Evolutionary conservation across 768 basidiomycete genomes (phyloP), one percentile per base, ranked within the genome.

Genomic region (Pleurotus tuber-regium): DNA sequence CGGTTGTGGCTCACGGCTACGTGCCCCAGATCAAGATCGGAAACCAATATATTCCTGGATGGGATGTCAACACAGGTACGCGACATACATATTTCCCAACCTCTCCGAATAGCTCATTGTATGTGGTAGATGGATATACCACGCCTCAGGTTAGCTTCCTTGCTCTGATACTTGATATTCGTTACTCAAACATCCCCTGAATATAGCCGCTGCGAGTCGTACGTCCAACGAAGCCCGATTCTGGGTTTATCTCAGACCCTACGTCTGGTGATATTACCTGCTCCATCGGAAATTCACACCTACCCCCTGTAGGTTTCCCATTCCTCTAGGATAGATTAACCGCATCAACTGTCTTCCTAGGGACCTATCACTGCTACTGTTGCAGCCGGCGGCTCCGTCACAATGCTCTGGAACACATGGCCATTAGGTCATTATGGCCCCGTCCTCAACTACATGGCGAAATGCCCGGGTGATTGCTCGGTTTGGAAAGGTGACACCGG

Each of bases 391-490:
- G 63, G 62, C 7, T 68, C 66, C 12, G 65, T 71, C 9, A 55
- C 60, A 19, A 62, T 68, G 19, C 60, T 67, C 6, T 72, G 70
- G 70, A 72, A 71, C 50, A 72, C 70, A 7, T 72, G 70, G 70
- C 70, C 70, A 1, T 43, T 68, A 16, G 70, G 70, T 3, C 70
- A 72, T 51, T 71, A 57, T 39, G 70, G 70, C 7, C 70, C 70
- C n/a, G 67, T 72, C 30, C 54, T 71, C 11, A 69, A 72, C 56
- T 72, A 71, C 49, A 70, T 72, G 67, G 70, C 70, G 8, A 69
- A 65, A 54, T 72, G 70, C 57, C 59, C 66, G 4, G 59, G 59
- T 12, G 65, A 64, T 41, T 72, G 70, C 48, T 72, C 67, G 9
- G 61, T 61, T 18, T 70, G 54, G 52, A 71, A 70, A 53, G 70